Evolutionary conservation across 2,329 filamentous ascomycete genomes (phyloP).

Genomic region (Xylariaceae sp.): DNA sequence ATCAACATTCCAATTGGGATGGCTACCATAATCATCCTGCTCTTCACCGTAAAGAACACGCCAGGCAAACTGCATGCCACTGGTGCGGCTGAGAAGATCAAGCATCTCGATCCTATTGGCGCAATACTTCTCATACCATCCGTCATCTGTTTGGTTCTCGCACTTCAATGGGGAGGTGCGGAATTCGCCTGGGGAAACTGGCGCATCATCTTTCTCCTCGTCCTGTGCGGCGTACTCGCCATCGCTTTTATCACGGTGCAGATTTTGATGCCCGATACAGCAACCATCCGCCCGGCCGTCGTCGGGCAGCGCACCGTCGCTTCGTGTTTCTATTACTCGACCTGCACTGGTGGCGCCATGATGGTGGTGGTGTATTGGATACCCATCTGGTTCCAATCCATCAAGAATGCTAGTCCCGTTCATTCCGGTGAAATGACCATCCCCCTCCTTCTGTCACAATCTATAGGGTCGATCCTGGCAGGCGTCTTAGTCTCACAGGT

Average conservation of each 20-base stretch:
- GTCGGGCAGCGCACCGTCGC: slow-evolving; percentile 17
- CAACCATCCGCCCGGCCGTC: slow-evolving; percentile 17
- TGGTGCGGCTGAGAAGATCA: slow-evolving; percentile 13
- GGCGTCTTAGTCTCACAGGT: slow-evolving; percentile 22
- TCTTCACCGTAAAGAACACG: slow-evolving; percentile 22
- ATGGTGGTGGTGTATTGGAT: slow-evolving; percentile 36
- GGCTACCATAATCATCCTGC: slow-evolving; percentile 23
- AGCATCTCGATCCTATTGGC: slow-evolving; percentile 33
- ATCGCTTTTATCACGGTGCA: slow-evolving; percentile 33
- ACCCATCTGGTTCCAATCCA: slow-evolving; percentile 32
- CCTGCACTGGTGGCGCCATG: slow-evolving; percentile 26
- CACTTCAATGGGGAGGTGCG: slow-evolving; percentile 50
- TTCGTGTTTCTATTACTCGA: not conserved
- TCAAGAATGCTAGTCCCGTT: slow-evolving; percentile 28
- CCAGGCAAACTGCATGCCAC: slow-evolving; percentile 12
- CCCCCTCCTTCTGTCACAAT: slow-evolving; percentile 30
- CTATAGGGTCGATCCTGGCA: slow-evolving; percentile 26
- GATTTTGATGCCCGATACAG: slow-evolving; percentile 11
- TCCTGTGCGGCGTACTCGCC: slow-evolving; percentile 37
- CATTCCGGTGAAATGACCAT: slow-evolving; percentile 37
- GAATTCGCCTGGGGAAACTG: slow-evolving; percentile 41
- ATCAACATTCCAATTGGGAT: slow-evolving; percentile 35
- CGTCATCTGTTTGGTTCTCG: slow-evolving; percentile 49
- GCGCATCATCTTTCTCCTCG: slow-evolving; percentile 40
- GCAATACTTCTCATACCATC: slow-evolving; percentile 35